Base-by-base conservation (phyloP, 1,139 yeast genomes). In the Geotrichum candidum region DNA sequence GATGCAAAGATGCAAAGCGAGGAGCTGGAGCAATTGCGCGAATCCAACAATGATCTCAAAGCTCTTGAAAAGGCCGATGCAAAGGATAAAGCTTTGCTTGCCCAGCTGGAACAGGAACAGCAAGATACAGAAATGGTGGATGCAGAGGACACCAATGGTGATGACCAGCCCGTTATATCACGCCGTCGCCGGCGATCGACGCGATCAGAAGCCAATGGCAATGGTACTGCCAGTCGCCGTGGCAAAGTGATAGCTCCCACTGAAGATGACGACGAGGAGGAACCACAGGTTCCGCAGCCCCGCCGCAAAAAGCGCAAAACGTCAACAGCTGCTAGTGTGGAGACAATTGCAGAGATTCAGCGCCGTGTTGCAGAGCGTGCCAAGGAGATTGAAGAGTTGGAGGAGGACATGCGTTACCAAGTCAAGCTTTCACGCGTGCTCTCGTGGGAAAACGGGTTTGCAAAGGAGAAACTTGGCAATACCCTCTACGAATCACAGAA, bases 1-100 rank as follows among this genome's bases (percentile, higher is more conserved):
- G 78, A 62, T 73, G 71, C 45, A 63, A 68, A 59, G 53, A 73
- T 60, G 27, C 64, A 68, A 51, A 65, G 65, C 35, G 69, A 65
- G 22, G 65, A 62, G 23, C 61, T 68, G 29, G 65, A 59, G 54
- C 68, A 60, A 65, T 67, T 70, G 3, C 76, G 72, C 5, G 69
- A 66, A 15, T 72, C 68, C 6, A 71, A 66, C 2, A 74, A 67
- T 0, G 72, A 61, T 35, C 51, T 61, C 10, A 33, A 67, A 2
- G 73, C 67, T 1, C 68, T 58, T 23, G 65, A 63, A 13, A 63
- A 66, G 31, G 60, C 60, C 4, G 72, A 68, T 2, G 70, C 69
- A 25, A 70, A 65, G 29, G 75, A 69, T 27, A 63, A 35, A 61
- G 70, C 52, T 11, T 27, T 52, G 29, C 33, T 61, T 7, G 31